Conservation (phyloP, 1,139 yeast genomes). For the Saccharomyces hybrid region DNA sequence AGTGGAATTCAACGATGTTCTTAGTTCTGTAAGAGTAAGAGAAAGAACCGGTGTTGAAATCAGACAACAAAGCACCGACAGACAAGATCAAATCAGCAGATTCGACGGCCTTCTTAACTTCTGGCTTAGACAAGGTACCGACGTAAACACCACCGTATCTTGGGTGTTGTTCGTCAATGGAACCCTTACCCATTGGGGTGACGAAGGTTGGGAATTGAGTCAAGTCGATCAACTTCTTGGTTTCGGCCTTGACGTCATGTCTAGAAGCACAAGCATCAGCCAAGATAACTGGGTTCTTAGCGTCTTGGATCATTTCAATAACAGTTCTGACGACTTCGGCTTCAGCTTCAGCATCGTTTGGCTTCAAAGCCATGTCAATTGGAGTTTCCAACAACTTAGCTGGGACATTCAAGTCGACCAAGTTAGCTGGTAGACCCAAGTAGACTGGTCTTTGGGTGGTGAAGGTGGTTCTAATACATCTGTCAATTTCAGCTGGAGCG, state of each 20-base stretch:
- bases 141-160: constrained; percentile 84
- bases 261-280: constrained; percentile 86
- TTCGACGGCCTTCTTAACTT: constrained; percentile 69
- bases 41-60: constrained; percentile 86
- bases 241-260: constrained; percentile 60
- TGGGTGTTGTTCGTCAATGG: constrained; percentile 26
- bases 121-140: constrained; percentile 70
- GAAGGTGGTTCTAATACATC: constrained; percentile 65
- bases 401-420: constrained; percentile 59
- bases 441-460: constrained; percentile 75
- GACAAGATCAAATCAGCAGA: constrained; percentile 68
- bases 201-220: constrained; percentile 80
- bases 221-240: constrained; percentile 50
- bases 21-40: constrained; percentile 72
- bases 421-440: constrained; percentile 74
- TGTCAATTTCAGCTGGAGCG: constrained; percentile 66
- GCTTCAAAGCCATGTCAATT: constrained; percentile 51
- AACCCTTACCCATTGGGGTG: constrained; percentile 32
- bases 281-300: constrained; percentile 63
- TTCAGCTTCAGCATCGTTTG: constrained; percentile 65
- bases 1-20: constrained; percentile 80
- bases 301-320: constrained; percentile 43
- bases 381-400: constrained; percentile 51
- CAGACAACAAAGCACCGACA: constrained; percentile 76
- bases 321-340: constrained; percentile 59